These are phyloP conservation scores for Aspergillus cejpii DNA, from an alignment of 2,329 filamentous ascomycete species.

Conservation along the genomic window DNA sequence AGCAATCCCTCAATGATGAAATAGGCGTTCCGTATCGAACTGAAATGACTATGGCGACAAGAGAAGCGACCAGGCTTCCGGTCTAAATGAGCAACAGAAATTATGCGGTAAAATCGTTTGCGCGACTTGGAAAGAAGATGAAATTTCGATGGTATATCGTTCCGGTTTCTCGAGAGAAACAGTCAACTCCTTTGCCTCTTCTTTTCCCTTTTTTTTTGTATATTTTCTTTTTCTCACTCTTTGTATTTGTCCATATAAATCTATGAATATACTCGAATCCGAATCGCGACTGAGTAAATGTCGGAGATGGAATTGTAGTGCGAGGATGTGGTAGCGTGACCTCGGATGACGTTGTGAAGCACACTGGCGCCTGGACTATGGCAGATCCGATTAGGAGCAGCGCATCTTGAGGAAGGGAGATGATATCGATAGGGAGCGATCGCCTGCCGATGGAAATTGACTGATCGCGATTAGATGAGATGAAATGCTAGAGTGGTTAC, in stretches of 20 bases:
- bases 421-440: conserved; percentile 5
- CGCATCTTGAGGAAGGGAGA: conserved; percentile 20
- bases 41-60: conserved; percentile 5
- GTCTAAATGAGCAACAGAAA: conserved; percentile 10
- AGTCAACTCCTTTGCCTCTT: not conserved
- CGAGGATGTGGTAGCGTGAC: conserved; percentile 27
- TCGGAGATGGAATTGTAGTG: conserved; percentile 9
- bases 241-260: conserved; percentile 9
- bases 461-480: conserved; percentile 8
- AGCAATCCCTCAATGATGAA: conserved; percentile 23
- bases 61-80: conserved; percentile 29
- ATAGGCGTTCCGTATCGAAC: conserved; percentile 10
- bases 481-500: conserved; percentile 5
- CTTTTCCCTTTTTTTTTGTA: conserved; percentile 5
- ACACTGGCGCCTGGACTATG: conserved; percentile 21
- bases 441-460: conserved; percentile 2
- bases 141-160: conserved; percentile 4
- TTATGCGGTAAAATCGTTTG: conserved; percentile 13
- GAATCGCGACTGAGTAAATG: conserved; percentile 7
- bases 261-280: conserved; percentile 11
- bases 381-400: conserved; percentile 25
- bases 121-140: conserved; percentile 11
- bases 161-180: not conserved
- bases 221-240: conserved; percentile 9
- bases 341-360: conserved; percentile 29